These are phyloP conservation scores for Shiraia sp. DNA, from an alignment of 2,329 filamentous ascomycete genomes.

Conservation along the genomic window DNA sequence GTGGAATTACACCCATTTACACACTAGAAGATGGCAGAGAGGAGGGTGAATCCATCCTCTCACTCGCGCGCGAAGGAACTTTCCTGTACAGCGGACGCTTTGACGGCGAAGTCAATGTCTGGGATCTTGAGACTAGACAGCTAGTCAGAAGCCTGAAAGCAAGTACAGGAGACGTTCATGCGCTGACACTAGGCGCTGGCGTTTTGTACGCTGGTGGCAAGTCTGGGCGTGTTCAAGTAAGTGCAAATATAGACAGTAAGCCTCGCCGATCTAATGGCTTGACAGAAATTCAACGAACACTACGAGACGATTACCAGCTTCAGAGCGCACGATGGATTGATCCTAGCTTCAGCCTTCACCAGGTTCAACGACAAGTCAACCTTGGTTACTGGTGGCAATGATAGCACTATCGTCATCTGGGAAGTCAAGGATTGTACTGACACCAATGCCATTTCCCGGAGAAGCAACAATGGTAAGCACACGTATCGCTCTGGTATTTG, in stretches of 20 bases:
- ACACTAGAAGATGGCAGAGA: conserved; percentile 62
- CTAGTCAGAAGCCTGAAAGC: conserved; percentile 83
- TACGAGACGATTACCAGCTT: conserved; percentile 79
- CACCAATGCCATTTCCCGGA: conserved; percentile 49
- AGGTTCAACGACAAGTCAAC: conserved; percentile 72
- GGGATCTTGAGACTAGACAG: conserved; percentile 95
- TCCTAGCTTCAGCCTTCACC: conserved; percentile 80
- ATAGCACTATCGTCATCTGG: conserved; percentile 89
- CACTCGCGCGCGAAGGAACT: conserved; percentile 82
- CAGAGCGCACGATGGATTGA: conserved; percentile 83
- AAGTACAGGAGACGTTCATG: conserved; percentile 80
- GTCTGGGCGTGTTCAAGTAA: conserved; percentile 80
- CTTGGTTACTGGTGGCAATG: conserved; percentile 94
- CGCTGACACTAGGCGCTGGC: conserved; percentile 82
- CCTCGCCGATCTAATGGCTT: conserved; percentile 17
- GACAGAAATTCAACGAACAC: conserved; percentile 74
- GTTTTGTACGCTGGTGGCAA: conserved; percentile 86
- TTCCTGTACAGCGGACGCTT: conserved; percentile 91
- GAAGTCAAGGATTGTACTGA: conserved; percentile 65
- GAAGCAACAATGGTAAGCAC: conserved; percentile 60
- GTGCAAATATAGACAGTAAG: neutral
- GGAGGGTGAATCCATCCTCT: conserved; percentile 68
- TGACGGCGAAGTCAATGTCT: conserved; percentile 87
- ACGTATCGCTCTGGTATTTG: conserved; percentile 5
- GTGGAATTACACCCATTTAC: conserved; percentile 72